phyloP scores from a whole-genome alignment of 1,284 basidiomycete species.

The Moniliella sp. region DNA sequence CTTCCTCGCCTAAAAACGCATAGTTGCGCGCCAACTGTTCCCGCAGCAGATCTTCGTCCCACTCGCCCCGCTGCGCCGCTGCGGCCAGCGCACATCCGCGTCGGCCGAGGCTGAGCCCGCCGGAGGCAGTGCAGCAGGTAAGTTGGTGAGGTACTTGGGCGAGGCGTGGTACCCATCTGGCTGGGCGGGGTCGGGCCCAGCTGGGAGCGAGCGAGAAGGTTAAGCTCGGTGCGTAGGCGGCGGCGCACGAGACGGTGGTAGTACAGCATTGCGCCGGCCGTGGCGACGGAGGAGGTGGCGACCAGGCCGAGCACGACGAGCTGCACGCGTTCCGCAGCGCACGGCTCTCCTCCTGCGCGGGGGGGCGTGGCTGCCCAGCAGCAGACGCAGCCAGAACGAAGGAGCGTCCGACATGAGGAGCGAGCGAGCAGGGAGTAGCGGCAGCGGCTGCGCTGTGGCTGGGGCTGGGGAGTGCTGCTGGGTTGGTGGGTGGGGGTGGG shows the following conservation, averaged over 20 bases:
- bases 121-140: background rate
- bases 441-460: too few relatives aligned
- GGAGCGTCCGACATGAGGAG: too few relatives aligned
- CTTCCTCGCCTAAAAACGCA: constrained; percentile 54
- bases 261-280: background rate
- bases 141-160: background rate
- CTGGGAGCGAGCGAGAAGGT: background rate
- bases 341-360: background rate
- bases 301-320: background rate
- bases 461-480: too few relatives aligned
- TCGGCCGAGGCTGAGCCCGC: background rate
- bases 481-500: too few relatives aligned
- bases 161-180: background rate
- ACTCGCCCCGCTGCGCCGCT: background rate
- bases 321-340: background rate
- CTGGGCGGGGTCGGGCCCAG: background rate
- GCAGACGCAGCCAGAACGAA: too few relatives aligned
- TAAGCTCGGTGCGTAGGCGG: background rate
- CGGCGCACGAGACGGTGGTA: background rate
- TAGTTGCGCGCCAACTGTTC: background rate
- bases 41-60: background rate
- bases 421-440: too few relatives aligned
- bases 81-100: background rate
- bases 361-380: too few relatives aligned
- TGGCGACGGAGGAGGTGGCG: background rate